These are phyloP conservation scores for Collybiopsis confluens DNA, from an alignment of 768 basidiomycete genomes.

Conservation along the genomic window DNA sequence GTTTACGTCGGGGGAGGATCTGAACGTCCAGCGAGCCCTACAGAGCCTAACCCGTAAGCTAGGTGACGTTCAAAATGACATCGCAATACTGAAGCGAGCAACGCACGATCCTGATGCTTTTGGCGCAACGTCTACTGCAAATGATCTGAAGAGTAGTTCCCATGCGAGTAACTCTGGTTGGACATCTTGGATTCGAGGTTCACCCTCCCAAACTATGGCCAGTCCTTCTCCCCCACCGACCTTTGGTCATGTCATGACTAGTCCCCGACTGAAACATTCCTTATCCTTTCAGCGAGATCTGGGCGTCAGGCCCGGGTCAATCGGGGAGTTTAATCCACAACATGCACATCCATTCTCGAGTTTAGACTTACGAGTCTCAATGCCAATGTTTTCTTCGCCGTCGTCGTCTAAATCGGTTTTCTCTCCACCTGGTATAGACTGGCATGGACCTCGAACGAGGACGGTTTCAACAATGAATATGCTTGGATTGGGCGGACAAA, in stretches of 20 bases:
- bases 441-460: constrained; percentile 32
- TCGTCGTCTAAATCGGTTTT: constrained; percentile 5
- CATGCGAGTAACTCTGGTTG: constrained; percentile 39
- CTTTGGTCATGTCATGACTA: constrained; percentile 70
- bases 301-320: constrained; percentile 19
- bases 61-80: constrained; percentile 73
- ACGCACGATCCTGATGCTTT: constrained; percentile 40
- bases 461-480: constrained; percentile 62
- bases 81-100: constrained; percentile 60
- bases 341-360: constrained; percentile 36
- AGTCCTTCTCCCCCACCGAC: constrained; percentile 47
- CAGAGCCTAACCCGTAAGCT: constrained; percentile 54
- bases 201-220: constrained; percentile 30
- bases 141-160: constrained; percentile 12
- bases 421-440: constrained; percentile 8
- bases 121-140: constrained; percentile 8
- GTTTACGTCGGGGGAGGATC: constrained; percentile 54
- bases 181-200: constrained; percentile 51
- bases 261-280: constrained; percentile 49
- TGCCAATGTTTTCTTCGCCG: constrained; percentile 33
- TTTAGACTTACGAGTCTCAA: constrained; percentile 53
- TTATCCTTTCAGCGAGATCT: constrained; percentile 25
- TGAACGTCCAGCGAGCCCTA: constrained; percentile 39
- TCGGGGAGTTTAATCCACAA: constrained; percentile 12
- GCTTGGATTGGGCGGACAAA: constrained; percentile 43